Base-by-base conservation (phyloP, 2,329 filamentous ascomycete species). In the Calonectria honghensis region DNA sequence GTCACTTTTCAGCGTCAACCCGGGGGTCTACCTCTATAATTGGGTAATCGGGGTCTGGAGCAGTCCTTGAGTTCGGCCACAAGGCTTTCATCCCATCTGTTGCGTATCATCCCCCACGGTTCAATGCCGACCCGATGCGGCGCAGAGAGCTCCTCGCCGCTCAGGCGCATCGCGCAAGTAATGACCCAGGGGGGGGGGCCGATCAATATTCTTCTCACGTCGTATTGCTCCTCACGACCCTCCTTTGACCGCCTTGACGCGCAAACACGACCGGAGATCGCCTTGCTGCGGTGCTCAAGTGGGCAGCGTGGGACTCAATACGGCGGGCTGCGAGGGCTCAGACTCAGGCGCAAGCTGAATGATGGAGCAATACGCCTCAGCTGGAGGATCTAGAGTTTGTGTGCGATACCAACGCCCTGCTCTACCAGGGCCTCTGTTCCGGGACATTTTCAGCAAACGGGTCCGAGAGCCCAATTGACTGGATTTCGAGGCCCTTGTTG, bases 71-170 rank as follows among this genome's bases (percentile, higher is more conserved):
- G 67, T 68, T 63, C 66, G 70, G 70, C 66, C 64, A 67, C 68
- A 69, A 68, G 64, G 67, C 41, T 32, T 54, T 50, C 70, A 29
- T 72, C 67, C 35, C 66, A 68, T 72, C 51, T 45, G 31, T 54
- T 68, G 57, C 27, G 54, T 54, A 54, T 71, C 65, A 68, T 74
- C 63, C 48, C 70, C 68, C 41, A 67, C 68, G 71, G 50, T 35
- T 68, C 45, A 48, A 31, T 39, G 20, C 65, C 64, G 50, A 37
- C 41, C 39, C 54, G 57, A 39, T 72, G 70, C 68, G 70, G 70
- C 73, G 52, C 59, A 79, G 77, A 77, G 61, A 76, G 76, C 74
- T 78, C 73, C 24, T 79, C 73, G 77, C 50, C 70, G 64, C 50
- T 35, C 70, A 50, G 29, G 39, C 61, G 72, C 54, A 39, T 59